phyloP scores from a whole-genome alignment of 129 eudicot species.

The Glebionis coronaria region DNA sequence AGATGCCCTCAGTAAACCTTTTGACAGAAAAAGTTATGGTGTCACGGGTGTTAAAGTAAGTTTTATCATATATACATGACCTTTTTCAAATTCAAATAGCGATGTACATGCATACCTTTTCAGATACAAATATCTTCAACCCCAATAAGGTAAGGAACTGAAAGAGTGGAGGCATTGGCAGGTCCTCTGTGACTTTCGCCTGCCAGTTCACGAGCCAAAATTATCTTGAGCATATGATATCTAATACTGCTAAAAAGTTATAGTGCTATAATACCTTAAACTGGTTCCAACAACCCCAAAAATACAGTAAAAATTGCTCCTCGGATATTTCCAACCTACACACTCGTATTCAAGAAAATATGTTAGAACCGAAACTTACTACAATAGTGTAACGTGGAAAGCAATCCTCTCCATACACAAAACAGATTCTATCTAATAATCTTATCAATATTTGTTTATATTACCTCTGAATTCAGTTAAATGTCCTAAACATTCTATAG shows the following conservation, averaged over 20 bases:
- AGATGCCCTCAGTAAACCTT: slow-evolving; percentile 11
- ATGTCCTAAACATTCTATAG: neutral
- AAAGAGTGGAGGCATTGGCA: slow-evolving; percentile 95
- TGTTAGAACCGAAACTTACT: slow-evolving; percentile 3
- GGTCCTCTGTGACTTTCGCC: slow-evolving; percentile 63
- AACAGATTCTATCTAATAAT: slow-evolving; percentile 8
- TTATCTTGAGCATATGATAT: too few species aligned
- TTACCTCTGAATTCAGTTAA: neutral
- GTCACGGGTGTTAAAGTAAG: neutral
- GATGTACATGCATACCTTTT: slow-evolving; percentile 48
- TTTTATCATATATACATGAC: neutral
- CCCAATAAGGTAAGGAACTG: slow-evolving; percentile 87
- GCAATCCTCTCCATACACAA: slow-evolving; percentile 5
- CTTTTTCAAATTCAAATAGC: slow-evolving; percentile 9
- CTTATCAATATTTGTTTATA: neutral
- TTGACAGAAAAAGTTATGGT: neutral
- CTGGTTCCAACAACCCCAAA: slow-evolving; percentile 86
- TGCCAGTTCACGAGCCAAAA: slow-evolving; percentile 34
- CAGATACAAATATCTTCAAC: slow-evolving; percentile 66
- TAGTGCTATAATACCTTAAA: slow-evolving; percentile 51
- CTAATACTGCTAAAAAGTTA: neutral
- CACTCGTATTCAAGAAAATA: slow-evolving; percentile 12
- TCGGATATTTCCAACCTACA: slow-evolving; percentile 78
- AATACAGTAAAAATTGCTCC: slow-evolving; percentile 53
- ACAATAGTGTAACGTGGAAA: slow-evolving; percentile 4